These are phyloP conservation scores for Ophiostoma angusticollis DNA, from an alignment of 2,329 filamentous ascomycete species.

Conservation along the genomic window DNA sequence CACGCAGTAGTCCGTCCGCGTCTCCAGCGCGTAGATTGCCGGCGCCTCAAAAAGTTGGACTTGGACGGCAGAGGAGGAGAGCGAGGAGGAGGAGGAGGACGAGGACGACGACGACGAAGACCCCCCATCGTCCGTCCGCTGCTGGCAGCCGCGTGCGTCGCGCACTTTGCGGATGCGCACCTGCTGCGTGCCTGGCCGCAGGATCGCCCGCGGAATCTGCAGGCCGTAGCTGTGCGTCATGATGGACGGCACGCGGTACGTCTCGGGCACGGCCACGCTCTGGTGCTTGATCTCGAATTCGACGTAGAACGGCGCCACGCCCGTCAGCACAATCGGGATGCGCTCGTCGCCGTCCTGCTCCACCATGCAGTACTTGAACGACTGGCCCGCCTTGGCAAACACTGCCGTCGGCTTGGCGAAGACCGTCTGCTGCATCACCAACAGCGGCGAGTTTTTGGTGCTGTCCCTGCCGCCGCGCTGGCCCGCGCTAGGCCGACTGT, in stretches of 20 bases:
- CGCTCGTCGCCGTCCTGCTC: constrained; percentile 71
- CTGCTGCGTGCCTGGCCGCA: constrained; percentile 80
- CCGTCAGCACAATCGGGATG: constrained; percentile 76
- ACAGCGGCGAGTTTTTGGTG: constrained; percentile 26
- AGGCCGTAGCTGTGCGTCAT: constrained; percentile 62
- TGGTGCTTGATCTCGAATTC: constrained; percentile 92
- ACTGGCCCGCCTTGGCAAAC: constrained; percentile 78
- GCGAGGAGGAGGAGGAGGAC: not conserved
- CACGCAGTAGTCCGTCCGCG: constrained; percentile 80
- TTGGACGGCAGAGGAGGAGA: constrained; percentile 53
- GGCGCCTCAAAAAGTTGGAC: constrained; percentile 90
- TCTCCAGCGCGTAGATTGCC: constrained; percentile 76
- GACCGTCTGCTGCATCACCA: constrained; percentile 70
- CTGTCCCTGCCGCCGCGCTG: not conserved
- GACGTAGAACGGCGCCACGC: constrained; percentile 74
- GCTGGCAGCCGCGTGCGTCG: constrained; percentile 76
- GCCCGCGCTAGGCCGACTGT: constrained; percentile 33
- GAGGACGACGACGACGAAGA: constrained; percentile 27
- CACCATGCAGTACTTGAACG: constrained; percentile 88
- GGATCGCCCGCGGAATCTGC: constrained; percentile 68
- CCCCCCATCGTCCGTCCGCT: constrained; percentile 30
- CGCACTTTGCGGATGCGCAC: constrained; percentile 82
- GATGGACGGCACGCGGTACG: constrained; percentile 71
- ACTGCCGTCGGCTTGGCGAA: constrained; percentile 69
- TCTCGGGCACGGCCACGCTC: constrained; percentile 64